phyloP scores from a whole-genome alignment of 345 rosid genomes.

The Psidium friedrichsthalianum region DNA sequence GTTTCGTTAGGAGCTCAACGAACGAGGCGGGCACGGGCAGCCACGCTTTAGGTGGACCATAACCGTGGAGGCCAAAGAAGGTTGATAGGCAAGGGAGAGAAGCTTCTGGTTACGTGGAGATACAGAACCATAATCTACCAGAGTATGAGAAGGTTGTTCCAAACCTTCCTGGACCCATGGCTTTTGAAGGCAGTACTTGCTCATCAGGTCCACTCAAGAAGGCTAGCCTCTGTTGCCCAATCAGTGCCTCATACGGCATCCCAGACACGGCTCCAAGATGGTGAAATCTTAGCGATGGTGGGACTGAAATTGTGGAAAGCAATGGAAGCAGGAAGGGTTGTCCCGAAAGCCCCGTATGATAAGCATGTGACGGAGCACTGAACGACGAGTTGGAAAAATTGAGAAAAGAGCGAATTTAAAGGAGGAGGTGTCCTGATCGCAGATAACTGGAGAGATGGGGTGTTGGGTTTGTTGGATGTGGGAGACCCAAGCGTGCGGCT shows the following conservation, averaged over 20 bases:
- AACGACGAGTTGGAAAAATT: conserved; percentile 27
- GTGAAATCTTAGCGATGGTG: conserved; percentile 65
- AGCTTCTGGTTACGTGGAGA: too few species aligned
- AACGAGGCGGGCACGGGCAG: too few species aligned
- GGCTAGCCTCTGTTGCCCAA: conserved; percentile 81
- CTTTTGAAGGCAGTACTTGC: conserved; percentile 69
- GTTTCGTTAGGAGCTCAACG: too few species aligned
- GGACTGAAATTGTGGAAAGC: conserved; percentile 44
- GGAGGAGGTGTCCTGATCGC: conserved; percentile 35
- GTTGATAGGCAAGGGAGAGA: too few species aligned
- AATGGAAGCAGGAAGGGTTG: conserved; percentile 23
- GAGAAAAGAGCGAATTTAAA: conserved; percentile 33
- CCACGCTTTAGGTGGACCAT: too few species aligned
- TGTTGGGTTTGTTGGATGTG: conserved; percentile 39
- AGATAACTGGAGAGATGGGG: conserved; percentile 26
- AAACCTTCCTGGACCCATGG: conserved; percentile 65
- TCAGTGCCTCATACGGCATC: conserved; percentile 55
- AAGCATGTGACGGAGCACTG: conserved; percentile 9
- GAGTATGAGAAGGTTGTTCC: too few species aligned
- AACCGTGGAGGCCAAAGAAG: too few species aligned
- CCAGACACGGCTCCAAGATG: conserved; percentile 66
- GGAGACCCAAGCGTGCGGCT: conserved; percentile 49
- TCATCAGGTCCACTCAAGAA: conserved; percentile 49
- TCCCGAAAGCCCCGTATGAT: conserved; percentile 21
- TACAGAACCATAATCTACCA: too few species aligned